Evolutionary conservation across 257 asterid genomes (phyloP), one percentile per base, ranked within the genome.

Genomic region (Capsicum chinense): DNA sequence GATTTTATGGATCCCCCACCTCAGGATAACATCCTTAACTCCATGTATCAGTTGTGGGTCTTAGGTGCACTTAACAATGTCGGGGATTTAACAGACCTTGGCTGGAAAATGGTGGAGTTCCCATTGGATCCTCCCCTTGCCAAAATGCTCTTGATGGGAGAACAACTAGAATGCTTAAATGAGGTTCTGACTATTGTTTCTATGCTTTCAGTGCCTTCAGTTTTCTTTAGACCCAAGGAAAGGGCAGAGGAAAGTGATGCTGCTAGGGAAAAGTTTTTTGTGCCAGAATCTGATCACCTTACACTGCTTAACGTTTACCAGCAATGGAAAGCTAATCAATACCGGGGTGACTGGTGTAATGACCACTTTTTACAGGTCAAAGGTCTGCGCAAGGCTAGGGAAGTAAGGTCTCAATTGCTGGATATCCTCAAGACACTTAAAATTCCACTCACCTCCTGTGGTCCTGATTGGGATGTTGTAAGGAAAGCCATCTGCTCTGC

Each of bases 1-100:
- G 98, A 96, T 86, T 96, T 94, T 83, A 94, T 96, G 99, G 99
- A 96, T 47, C 99, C 99, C 6, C 99, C 98, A 19, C 99, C 99
- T 69, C 98, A 96, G 67, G 99, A 96, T 66, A 96, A 94, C 87
- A 93, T 93, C 83, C 94, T 93, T 19, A 94, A 93, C 88, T 96
- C 99, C 83, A 94, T 96, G 98, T 94, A 96, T 88, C 98, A 96
- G 85, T 85, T 94, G 86, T 96, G 99, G 99, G 98, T 96, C 16
- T 90, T 96, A 87, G 98, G 98, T 56, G 99, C 99, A 52, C 87
- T 96, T 63, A 92, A 89, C 87, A 96, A 96, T 79, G 98, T 96
- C 7, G 99, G 99, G 39, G 92, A 85, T 86, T 87, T 96, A 71
- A 94, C 99, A 0, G 93, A 66, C 81, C 89, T 96, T 19, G 99